These are phyloP conservation scores for Eutrema yunnanense DNA, from an alignment of 345 rosid species.

Conservation along the genomic window DNA sequence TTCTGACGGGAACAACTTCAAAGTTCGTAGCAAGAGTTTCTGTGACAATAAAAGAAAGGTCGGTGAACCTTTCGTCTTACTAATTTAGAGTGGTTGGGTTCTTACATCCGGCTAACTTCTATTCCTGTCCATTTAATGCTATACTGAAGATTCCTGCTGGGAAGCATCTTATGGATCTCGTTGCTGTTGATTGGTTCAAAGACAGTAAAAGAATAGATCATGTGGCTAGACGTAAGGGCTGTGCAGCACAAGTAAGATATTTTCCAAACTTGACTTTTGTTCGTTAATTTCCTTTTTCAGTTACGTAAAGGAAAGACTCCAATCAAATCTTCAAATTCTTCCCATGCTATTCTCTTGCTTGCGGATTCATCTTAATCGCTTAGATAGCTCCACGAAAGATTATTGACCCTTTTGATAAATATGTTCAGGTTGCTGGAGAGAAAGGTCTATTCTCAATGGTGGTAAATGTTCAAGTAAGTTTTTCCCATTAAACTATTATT, in stretches of 20 bases:
- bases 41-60: constrained; percentile 85
- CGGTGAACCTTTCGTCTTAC: background rate
- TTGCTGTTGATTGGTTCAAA: constrained; percentile 99
- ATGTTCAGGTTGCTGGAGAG: constrained; percentile 61
- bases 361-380: background rate
- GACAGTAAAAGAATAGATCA: constrained; percentile 96
- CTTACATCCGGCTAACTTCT: constrained; percentile 2
- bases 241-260: constrained; percentile 82
- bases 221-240: constrained; percentile 88
- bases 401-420: constrained; percentile 2
- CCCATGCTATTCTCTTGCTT: background rate
- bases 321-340: background rate
- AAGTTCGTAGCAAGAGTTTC: constrained; percentile 88
- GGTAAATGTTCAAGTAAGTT: constrained; percentile 70
- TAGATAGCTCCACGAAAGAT: background rate
- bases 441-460: constrained; percentile 66
- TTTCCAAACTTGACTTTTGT: background rate
- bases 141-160: constrained; percentile 75
- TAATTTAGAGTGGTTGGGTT: background rate
- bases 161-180: constrained; percentile 94
- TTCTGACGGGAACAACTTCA: constrained; percentile 86
- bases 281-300: background rate
- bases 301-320: background rate
- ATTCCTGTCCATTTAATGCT: background rate
- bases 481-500: background rate